These are phyloP conservation scores for Scedosporium dehoogii DNA, from an alignment of 2,329 filamentous ascomycete genomes.

Conservation along the genomic window DNA sequence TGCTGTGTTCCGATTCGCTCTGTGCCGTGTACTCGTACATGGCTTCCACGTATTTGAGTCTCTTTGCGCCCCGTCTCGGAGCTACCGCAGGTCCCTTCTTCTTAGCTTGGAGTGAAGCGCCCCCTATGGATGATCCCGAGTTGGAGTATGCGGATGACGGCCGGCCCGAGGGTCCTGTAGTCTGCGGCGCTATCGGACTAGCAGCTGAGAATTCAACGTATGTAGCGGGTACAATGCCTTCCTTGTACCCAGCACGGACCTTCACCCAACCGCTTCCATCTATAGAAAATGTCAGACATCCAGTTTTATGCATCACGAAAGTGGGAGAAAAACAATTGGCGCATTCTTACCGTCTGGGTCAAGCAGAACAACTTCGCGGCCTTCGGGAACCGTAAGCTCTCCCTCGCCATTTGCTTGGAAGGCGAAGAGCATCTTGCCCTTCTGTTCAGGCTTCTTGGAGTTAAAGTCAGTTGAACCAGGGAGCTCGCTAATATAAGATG, in stretches of 20 bases:
- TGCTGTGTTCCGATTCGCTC: slow-evolving; percentile 78
- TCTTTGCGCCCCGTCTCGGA: slow-evolving; percentile 83
- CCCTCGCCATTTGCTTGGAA: slow-evolving; percentile 76
- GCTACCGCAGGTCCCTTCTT: slow-evolving; percentile 91
- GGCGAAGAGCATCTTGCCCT: slow-evolving; percentile 79
- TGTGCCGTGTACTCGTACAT: slow-evolving; percentile 85
- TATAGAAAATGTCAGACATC: slow-evolving; percentile 28
- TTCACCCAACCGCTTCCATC: slow-evolving; percentile 90
- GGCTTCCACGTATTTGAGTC: slow-evolving; percentile 85
- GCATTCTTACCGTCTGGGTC: slow-evolving; percentile 73
- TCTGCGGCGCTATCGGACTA: slow-evolving; percentile 32
- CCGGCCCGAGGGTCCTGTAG: slow-evolving; percentile 40
- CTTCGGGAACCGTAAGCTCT: slow-evolving; percentile 72
- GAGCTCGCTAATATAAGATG: slow-evolving; percentile 64
- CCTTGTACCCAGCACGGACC: slow-evolving; percentile 62
- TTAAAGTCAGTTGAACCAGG: slow-evolving; percentile 42
- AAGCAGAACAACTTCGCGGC: slow-evolving; percentile 64
- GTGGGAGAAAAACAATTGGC: neutral
- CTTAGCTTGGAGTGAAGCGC: slow-evolving; percentile 33
- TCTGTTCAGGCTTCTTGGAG: slow-evolving; percentile 35
- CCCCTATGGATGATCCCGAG: slow-evolving; percentile 56
- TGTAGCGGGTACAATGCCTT: slow-evolving; percentile 77
- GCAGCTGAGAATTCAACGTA: slow-evolving; percentile 64
- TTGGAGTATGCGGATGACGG: slow-evolving; percentile 71
- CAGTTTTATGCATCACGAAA: slow-evolving; percentile 5